Evolutionary conservation across 208 protist genomes (phyloP), one percentile per base, ranked within the genome.

Genomic region (Acanthamoeba quina): DNA sequence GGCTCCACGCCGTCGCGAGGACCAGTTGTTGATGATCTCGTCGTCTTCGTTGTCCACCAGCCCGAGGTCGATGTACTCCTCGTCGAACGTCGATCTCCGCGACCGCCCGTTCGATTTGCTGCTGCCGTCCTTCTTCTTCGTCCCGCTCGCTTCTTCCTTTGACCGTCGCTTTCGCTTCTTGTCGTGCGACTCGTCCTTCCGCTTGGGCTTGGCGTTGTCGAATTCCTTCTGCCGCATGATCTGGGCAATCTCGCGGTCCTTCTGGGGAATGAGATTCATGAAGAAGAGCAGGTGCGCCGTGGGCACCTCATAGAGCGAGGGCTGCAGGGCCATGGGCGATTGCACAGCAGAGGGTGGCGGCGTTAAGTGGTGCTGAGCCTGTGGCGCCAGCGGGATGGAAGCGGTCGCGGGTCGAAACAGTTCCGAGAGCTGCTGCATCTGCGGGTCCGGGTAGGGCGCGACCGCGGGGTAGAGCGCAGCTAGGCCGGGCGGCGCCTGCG

Each of bases 231-330:
- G 44, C 10, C 52, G 78, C 78, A 86, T 86, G 78, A 86, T 86
- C 29, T 64, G 78, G 9, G 78, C 78, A 15, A 86, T 86, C 52
- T 86, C 78, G 44, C 78, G 44, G 78, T 86, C 78, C 78, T 86
- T 86, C 78, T 86, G 78, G 15, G 78, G 78, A 62, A 86, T 86
- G 29, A 64, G 78, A 49, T 86, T 86, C 78, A 86, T 86, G 78
- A 86, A 86, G 78, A 64, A 86, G n/a, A 86, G 78, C 13, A 86
- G 78, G n/a, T 86, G 78, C 47, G 49, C 78, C 31, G 78, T 86
- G 21, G 78, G 78, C 17, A 86, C 78, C 29, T 86, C 78, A 26
- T 86, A 86, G 52, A 86, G 78, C 49, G 78, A 60, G 5, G 78
- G 78, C 41, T 62, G 78, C 44, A 86, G 78, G 29, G 44, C 62